Conservation (phyloP, 2,329 filamentous ascomycete genomes). For the Fusarium sp. region DNA sequence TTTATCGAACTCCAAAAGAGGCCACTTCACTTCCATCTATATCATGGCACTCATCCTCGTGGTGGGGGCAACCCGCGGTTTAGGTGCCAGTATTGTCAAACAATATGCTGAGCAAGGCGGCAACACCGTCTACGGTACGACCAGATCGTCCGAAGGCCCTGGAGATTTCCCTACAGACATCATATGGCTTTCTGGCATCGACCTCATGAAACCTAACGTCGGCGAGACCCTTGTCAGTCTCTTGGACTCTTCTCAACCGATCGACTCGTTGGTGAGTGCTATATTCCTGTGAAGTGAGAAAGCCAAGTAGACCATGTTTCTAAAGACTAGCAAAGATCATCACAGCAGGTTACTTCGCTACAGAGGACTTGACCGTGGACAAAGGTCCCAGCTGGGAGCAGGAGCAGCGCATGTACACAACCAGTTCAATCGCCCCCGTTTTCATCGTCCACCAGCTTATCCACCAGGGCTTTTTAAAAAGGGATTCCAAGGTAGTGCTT, state of each 20-base stretch:
- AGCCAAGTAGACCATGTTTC: not conserved
- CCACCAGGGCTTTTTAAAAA: constrained; percentile 63
- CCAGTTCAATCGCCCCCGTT: constrained; percentile 71
- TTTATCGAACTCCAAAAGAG: not conserved
- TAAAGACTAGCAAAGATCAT: constrained; percentile 63
- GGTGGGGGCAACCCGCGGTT: constrained; percentile 75
- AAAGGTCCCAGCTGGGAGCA: constrained; percentile 73
- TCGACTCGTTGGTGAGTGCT: constrained; percentile 58
- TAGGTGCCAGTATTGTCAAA: constrained; percentile 71
- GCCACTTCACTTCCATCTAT: not conserved
- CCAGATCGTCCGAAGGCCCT: constrained; percentile 61
- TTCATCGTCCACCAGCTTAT: constrained; percentile 74
- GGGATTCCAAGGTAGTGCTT: constrained; percentile 73
- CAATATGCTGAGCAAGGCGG: constrained; percentile 63
- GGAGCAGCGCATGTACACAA: constrained; percentile 78
- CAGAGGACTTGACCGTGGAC: constrained; percentile 68
- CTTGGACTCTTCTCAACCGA: constrained; percentile 54
- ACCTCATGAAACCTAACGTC: constrained; percentile 63
- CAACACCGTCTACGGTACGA: constrained; percentile 70
- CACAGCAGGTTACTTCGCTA: constrained; percentile 76
- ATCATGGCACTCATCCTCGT: constrained; percentile 67
- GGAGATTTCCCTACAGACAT: constrained; percentile 57
- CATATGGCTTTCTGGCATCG: constrained; percentile 69
- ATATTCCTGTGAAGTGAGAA: not conserved
- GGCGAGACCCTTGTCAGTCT: constrained; percentile 61